Evolutionary conservation across 2,329 filamentous ascomycete genomes (phyloP), one percentile per base, ranked within the genome.

Genomic region (Colletotrichum sp.): DNA sequence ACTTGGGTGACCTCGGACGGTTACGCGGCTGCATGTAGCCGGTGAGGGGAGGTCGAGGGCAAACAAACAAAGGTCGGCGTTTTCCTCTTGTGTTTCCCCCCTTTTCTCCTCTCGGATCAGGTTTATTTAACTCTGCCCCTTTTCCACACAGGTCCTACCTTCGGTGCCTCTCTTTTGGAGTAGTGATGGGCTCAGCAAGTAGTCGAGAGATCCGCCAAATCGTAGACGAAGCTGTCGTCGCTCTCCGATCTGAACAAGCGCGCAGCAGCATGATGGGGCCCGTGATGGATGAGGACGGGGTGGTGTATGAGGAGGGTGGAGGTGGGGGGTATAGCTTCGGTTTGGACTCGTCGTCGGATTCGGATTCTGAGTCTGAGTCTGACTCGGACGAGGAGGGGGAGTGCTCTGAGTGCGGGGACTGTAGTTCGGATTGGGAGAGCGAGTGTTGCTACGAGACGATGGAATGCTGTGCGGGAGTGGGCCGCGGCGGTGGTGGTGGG

Each of bases 171-270:
- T 3, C 39, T 44, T 44, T 44, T 16, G 32, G 27, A n/a, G n/a
- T 8, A 22, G 16, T 39, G 16, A 72, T 75, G 70, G 57, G 72
- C n/a, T 25, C 68, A 9, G 52, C 72, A 13, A 75, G 19, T 30
- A 72, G 72, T n/a, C 68, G 52, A 11, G 68, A 75, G 6, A 55
- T 75, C 19, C 68, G 68, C 11, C 48, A 72, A 16, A 67, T 75
- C 13, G 68, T 72, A 5, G 72, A 72, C 61, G 52, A 71, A 19
- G 36, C 60, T 22, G 28, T 71, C 11, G 36, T 71, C 7, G 28
- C 72, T 9, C 68, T 75, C 15, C 68, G 48, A 28, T 36, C 48
- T 5, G 72, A 59, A 34, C 67, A 55, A 19, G 48, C n/a, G 3
- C 60, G 22, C n/a, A 15, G 60, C 32, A 22, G 59, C 59, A 30